These are phyloP conservation scores for Hirsutella rhossiliensis DNA, from an alignment of 2,329 filamentous ascomycete genomes.

Conservation along the genomic window DNA sequence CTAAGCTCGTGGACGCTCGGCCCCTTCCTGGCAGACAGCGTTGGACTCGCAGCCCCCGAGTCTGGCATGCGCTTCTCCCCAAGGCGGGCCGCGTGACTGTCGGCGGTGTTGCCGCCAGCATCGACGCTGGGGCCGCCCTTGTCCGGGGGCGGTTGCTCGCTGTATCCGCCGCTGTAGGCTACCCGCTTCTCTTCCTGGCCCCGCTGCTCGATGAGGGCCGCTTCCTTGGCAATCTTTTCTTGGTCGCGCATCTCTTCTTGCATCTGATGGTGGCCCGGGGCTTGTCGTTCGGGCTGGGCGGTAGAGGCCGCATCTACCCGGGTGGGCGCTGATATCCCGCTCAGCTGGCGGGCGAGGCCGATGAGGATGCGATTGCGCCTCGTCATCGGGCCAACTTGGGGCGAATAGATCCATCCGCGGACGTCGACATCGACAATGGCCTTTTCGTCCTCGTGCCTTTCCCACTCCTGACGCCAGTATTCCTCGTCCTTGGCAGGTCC, in stretches of 20 bases:
- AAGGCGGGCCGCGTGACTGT: slow-evolving; percentile 9
- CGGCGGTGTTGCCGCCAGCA: slow-evolving; percentile 20
- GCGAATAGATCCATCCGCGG: slow-evolving; percentile 87
- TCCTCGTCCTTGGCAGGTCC: slow-evolving; percentile 47
- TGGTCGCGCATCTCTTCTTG: slow-evolving; percentile 39
- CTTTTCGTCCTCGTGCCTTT: slow-evolving; percentile 66
- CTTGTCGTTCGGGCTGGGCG: slow-evolving; percentile 1
- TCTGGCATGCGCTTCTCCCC: slow-evolving; percentile 21
- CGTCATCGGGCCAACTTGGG: slow-evolving; percentile 72
- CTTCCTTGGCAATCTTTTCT: slow-evolving; percentile 61
- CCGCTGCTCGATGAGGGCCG: slow-evolving; percentile 60
- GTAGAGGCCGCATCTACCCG: slow-evolving; percentile 19
- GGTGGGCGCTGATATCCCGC: slow-evolving; percentile 64
- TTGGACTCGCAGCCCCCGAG: slow-evolving; percentile 31
- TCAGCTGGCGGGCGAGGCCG: slow-evolving; percentile 74
- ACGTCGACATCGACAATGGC: slow-evolving; percentile 91
- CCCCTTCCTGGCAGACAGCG: slow-evolving; percentile 22
- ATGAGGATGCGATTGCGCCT: slow-evolving; percentile 79
- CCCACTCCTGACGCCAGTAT: slow-evolving; percentile 70
- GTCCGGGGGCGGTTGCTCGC: slow-evolving; percentile 43
- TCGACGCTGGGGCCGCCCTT: slow-evolving; percentile 23
- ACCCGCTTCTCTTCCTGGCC: slow-evolving; percentile 61
- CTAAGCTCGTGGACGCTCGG: slow-evolving; percentile 47
- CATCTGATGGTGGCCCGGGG: slow-evolving; percentile 11
- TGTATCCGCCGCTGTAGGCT: slow-evolving; percentile 62